Evolutionary conservation across 2,329 filamentous ascomycete species (phyloP), one percentile per base, ranked within the genome.

Genomic region (Colletotrichum gloeosporioides): DNA sequence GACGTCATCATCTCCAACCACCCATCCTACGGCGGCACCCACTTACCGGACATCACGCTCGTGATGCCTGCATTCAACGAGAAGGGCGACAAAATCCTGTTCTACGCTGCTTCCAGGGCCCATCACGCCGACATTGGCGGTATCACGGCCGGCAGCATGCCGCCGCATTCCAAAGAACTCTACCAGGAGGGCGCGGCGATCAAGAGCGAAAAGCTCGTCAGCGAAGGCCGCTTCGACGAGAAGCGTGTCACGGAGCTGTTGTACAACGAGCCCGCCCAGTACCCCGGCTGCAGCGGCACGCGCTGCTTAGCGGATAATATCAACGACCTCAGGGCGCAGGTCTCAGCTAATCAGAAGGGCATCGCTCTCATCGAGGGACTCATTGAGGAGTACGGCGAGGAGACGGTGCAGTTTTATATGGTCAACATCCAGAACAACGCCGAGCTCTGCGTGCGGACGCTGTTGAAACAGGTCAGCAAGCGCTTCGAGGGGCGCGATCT

Each of bases 61-160:
- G 90, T 96, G 73, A 96, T 95, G 25, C 95, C 95, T 0, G 94
- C 94, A 0, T 96, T 96, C 84, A 93, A 92, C 70, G 82, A 83
- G 4, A 82, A 83, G 53, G 92, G 92, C 4, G 90, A 93, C 66
- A 90, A 94, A 3, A 95, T 96, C 69, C 90, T 96, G 67, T 96
- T 96, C 84, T 96, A 96, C 78, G 94, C 95, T 2, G 95, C 95
- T 0, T 95, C 93, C 4, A 90, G 94, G 71, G 95, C 94, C 0
- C 95, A 96, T 80, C 95, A 96, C 80, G 95, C 95, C n/a, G 95
- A 96, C 80, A 96, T 96, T 78, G 95, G 95, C 15, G 95, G 95
- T 10, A 95, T 96, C 63, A 88, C 95, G 2, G 94, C 95, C 0
- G 95, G 95, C 0, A 95, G 93, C 3, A 96, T 96, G 95, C 95